Evolutionary conservation across 768 basidiomycete species (phyloP).

Genomic region (Chlorophyllum brunneum): DNA sequence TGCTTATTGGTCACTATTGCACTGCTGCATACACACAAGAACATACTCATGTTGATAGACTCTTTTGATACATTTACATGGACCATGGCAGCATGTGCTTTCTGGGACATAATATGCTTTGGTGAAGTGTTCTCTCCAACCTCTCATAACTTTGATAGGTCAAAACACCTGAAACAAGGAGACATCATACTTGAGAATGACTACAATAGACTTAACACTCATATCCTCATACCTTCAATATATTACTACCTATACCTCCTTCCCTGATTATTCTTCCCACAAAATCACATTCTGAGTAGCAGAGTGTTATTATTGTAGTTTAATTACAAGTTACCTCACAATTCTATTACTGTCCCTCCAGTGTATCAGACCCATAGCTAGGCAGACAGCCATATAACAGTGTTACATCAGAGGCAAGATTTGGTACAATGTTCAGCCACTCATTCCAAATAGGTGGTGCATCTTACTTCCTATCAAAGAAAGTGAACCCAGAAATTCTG

Average conservation of each 20-base stretch:
- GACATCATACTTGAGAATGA: conserved; percentile 21
- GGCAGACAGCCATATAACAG: conserved; percentile 25
- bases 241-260: conserved; percentile 23
- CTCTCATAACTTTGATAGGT: conserved; percentile 16
- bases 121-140: conserved; percentile 30
- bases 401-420: conserved; percentile 22
- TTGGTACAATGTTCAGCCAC: conserved; percentile 33
- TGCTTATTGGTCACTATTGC: conserved; percentile 29
- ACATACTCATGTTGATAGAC: conserved; percentile 18
- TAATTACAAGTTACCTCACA: too few relatives aligned
- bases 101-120: conserved; percentile 37
- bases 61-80: conserved; percentile 39
- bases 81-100: conserved; percentile 31
- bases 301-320: conserved; percentile 33
- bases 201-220: conserved; percentile 22
- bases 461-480: conserved; percentile 27
- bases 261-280: conserved; percentile 26
- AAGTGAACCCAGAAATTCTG: conserved; percentile 31
- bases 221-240: conserved; percentile 20
- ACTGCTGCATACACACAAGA: conserved; percentile 24
- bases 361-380: conserved; percentile 26
- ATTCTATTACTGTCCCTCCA: too few relatives aligned
- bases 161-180: conserved; percentile 21
- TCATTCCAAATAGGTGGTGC: conserved; percentile 42
- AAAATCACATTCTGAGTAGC: conserved; percentile 24